Evolutionary conservation across 2,329 filamentous ascomycete genomes (phyloP).

Genomic region (Diaporthe ilicicola): DNA sequence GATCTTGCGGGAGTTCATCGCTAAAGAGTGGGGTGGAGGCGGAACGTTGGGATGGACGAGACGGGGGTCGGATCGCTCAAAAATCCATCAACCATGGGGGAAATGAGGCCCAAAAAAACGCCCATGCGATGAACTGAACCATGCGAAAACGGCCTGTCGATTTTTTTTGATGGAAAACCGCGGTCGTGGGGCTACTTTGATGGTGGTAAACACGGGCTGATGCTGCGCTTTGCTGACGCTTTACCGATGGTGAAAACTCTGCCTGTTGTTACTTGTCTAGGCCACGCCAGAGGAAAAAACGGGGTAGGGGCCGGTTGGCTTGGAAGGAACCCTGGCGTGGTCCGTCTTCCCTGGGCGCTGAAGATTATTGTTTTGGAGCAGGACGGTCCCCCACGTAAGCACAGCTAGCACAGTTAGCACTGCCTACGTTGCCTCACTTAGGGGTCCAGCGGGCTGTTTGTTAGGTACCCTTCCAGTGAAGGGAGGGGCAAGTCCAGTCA

Average conservation of each 20-base stretch:
- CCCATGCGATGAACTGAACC: constrained; percentile 68
- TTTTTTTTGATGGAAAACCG: constrained; percentile 64
- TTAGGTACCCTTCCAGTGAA: neutral
- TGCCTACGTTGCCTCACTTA: neutral
- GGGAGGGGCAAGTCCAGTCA: neutral
- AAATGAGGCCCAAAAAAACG: constrained; percentile 71
- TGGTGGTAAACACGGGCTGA: constrained; percentile 61
- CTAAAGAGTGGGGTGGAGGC: constrained; percentile 36
- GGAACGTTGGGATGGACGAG: constrained; percentile 37
- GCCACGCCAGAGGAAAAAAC: constrained; percentile 31
- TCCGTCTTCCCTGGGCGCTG: neutral
- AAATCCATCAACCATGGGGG: constrained; percentile 53
- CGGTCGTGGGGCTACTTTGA: constrained; percentile 62
- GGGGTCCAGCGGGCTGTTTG: neutral
- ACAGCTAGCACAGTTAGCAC: neutral
- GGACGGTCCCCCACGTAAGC: constrained; percentile 14
- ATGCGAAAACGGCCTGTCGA: constrained; percentile 60
- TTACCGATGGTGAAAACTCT: constrained; percentile 63
- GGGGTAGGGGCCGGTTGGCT: constrained; percentile 25
- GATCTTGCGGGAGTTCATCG: constrained; percentile 66
- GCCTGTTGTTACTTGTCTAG: constrained; percentile 42
- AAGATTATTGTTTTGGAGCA: constrained; percentile 20
- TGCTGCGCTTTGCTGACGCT: constrained; percentile 51
- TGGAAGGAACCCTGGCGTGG: constrained; percentile 2
- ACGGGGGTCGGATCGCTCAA: constrained; percentile 34